Evolutionary conservation across 2,329 filamentous ascomycete genomes (phyloP).

Genomic region (Fusarium longipes): DNA sequence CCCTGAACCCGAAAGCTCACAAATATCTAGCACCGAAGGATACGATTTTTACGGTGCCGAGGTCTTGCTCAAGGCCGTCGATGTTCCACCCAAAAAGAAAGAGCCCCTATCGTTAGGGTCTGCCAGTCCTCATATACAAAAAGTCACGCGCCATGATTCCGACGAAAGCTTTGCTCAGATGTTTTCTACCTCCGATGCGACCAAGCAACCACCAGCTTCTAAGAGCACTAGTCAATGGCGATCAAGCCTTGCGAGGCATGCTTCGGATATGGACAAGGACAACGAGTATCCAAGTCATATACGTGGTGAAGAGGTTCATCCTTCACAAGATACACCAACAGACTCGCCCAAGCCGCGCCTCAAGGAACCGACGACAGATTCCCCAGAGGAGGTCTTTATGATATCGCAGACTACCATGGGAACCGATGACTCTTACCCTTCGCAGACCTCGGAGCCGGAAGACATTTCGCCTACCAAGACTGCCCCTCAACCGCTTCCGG

Average conservation of each 20-base stretch:
- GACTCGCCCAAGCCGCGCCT: slow-evolving; percentile 12
- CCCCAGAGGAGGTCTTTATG: slow-evolving; percentile 56
- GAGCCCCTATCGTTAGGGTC: slow-evolving; percentile 50
- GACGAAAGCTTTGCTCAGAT: slow-evolving; percentile 68
- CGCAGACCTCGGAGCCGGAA: slow-evolving; percentile 48
- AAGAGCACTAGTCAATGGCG: slow-evolving; percentile 38
- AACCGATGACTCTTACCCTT: slow-evolving; percentile 50
- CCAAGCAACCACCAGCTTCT: slow-evolving; percentile 42
- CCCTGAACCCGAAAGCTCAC: slow-evolving; percentile 60
- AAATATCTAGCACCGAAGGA: slow-evolving; percentile 67
- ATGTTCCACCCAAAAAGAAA: slow-evolving; percentile 60
- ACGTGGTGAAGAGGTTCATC: slow-evolving; percentile 55
- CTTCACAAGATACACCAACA: slow-evolving; percentile 23
- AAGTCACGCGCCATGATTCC: slow-evolving; percentile 62
- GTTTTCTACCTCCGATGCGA: slow-evolving; percentile 67
- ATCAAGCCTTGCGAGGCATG: slow-evolving; percentile 46
- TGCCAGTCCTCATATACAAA: slow-evolving; percentile 43
- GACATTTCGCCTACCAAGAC: slow-evolving; percentile 30
- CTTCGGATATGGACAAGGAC: slow-evolving; percentile 44
- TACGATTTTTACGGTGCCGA: slow-evolving; percentile 75
- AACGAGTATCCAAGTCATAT: slow-evolving; percentile 60
- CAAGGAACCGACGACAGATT: slow-evolving; percentile 41
- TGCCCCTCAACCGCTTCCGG: slow-evolving; percentile 5
- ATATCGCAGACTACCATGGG: slow-evolving; percentile 60
- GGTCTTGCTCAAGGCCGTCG: slow-evolving; percentile 62